Percentiles rank a stretch among this genome's conserved stretches.
Evolutionary conservation across 1,139 yeast species (phyloP).

Genomic region (Lodderomyces jiufengensis): DNA sequence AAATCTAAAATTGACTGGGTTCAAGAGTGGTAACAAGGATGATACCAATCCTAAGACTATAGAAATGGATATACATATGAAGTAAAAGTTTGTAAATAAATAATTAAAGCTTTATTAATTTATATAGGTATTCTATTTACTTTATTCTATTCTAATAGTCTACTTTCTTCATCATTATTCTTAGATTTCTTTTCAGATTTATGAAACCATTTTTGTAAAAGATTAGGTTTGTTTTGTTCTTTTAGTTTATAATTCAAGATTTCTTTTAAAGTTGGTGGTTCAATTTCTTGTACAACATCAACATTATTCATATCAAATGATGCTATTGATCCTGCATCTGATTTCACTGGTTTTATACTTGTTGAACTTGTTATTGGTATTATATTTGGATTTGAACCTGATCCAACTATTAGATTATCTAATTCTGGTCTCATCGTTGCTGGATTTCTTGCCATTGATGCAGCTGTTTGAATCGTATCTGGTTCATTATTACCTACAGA

Average conservation of each 20-base stretch:
- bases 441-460: conserved; percentile 40
- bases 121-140: too few relatives aligned
- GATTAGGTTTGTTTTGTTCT: conserved; percentile 13
- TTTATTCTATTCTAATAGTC: conserved; percentile 9
- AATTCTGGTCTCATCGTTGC: conserved; percentile 26
- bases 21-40: conserved; percentile 6
- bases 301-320: conserved; percentile 21
- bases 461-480: conserved; percentile 29
- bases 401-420: conserved; percentile 20
- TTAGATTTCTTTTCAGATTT: conserved; percentile 3
- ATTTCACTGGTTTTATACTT: conserved; percentile 8
- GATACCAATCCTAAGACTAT: conserved; percentile 9
- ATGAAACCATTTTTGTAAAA: conserved; percentile 3
- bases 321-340: conserved; percentile 16
- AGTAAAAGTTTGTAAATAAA: conserved; percentile 6
- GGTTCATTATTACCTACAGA: conserved; percentile 10
- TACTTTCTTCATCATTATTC: conserved; percentile 17
- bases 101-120: too few relatives aligned
- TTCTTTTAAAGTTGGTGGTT: conserved; percentile 37
- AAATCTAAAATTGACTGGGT: conserved; percentile 5
- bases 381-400: conserved; percentile 16
- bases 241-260: conserved; percentile 27
- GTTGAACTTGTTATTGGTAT: conserved; percentile 8
- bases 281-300: conserved; percentile 33
- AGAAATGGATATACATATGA: conserved; percentile 19